phyloP scores from a whole-genome alignment of 148 eudicot species.

The Polygonum maritimum region DNA sequence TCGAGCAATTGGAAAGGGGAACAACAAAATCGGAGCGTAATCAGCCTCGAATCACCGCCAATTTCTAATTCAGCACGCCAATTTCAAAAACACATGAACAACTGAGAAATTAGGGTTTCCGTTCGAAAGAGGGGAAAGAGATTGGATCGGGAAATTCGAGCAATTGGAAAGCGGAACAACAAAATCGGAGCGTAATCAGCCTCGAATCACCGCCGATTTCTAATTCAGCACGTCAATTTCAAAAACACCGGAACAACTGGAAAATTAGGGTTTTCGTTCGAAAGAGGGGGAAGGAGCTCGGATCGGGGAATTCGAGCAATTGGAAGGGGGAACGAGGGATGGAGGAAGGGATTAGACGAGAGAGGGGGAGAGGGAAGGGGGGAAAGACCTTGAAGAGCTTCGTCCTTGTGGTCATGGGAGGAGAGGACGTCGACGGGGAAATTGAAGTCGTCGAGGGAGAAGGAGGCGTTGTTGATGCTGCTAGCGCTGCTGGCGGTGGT shows the following conservation, averaged over 20 bases:
- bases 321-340: neutral
- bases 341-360: neutral
- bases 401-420: conserved; percentile 53
- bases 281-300: neutral
- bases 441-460: conserved; percentile 33
- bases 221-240: no score
- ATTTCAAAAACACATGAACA: neutral
- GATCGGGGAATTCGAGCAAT: neutral
- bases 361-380: conserved; percentile 11
- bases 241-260: neutral
- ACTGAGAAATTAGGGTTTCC: neutral
- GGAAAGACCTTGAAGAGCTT: conserved; percentile 42
- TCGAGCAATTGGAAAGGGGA: neutral
- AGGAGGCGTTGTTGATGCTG: conserved; percentile 13
- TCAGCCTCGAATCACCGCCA: neutral
- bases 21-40: neutral
- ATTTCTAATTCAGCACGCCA: neutral
- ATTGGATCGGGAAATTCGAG: no score
- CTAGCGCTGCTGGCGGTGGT: conserved; percentile 12
- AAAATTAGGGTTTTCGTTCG: neutral
- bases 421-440: conserved; percentile 37
- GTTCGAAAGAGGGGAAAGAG: neutral
- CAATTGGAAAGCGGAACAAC: neutral
- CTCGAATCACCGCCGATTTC: neutral
- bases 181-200: neutral